phyloP scores from a whole-genome alignment of 176 grass and related monocot genomes.

The Aechmea fasciata region DNA sequence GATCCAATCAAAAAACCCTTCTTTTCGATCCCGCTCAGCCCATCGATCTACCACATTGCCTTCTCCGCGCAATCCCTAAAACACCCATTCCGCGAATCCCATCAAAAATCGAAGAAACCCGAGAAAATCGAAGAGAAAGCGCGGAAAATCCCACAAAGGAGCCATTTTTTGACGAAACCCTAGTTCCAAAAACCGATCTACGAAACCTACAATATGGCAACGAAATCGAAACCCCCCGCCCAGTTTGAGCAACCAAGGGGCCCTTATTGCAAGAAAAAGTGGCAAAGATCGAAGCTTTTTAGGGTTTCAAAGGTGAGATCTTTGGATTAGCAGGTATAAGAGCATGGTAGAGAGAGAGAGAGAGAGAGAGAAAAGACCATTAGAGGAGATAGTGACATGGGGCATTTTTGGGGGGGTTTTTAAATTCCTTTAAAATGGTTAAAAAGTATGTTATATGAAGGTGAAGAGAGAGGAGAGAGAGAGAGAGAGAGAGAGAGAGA shows the following conservation, averaged over 20 bases:
- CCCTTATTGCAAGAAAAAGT: neutral
- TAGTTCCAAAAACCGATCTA: conserved; percentile 19
- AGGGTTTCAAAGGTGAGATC: neutral
- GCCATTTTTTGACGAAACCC: conserved; percentile 24
- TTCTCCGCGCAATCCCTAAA: conserved; percentile 16
- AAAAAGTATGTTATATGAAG: neutral
- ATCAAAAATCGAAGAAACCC: conserved; percentile 4
- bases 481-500: neutral
- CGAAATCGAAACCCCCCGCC: neutral
- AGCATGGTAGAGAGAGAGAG: neutral
- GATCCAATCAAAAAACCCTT: neutral
- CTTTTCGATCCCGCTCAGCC: conserved; percentile 24
- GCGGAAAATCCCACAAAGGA: neutral
- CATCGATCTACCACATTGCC: conserved; percentile 14
- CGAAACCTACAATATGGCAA: neutral
- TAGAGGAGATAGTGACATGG: neutral
- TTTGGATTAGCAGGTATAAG: neutral
- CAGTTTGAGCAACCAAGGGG: neutral
- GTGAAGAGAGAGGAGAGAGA: neutral
- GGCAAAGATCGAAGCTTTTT: conserved; percentile 2
- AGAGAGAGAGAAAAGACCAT: neutral
- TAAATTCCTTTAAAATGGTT: neutral
- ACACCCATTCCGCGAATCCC: conserved; percentile 18
- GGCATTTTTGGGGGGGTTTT: neutral
- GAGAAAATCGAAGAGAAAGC: conserved; percentile 10